Base-by-base conservation (phyloP, 1,284 basidiomycete genomes). In the Ceratorhiza oryzae-sativae region DNA sequence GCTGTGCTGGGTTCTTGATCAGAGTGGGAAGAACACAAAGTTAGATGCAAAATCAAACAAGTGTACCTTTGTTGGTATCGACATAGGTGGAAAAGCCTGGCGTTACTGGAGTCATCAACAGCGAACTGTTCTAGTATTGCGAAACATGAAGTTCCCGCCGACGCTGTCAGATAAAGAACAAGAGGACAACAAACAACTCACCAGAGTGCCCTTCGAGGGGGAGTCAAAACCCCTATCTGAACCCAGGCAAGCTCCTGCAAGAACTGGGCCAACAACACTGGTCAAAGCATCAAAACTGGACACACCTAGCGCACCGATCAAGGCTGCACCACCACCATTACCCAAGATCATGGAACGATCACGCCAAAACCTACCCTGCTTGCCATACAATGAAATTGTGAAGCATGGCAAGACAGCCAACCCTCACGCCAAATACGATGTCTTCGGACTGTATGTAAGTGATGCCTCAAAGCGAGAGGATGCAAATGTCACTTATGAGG, bases 1-100 rank as follows among this genome's bases (percentile, higher is more conserved):
- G 48, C 48, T 23, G 39, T 51, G 48, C 23, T 58, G 56, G 56
- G 56, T 58, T 9, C 56, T 58, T 2, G 12, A 58, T 27, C 34
- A 58, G 56, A 58, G 56, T 25, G 56, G 56, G 1, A 58, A 58
- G 1, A 58, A 58, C 34, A 23, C 32, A 27, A 58, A 58, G 41
- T 15, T 41, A 3, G 56, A 67, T 71, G 73, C 25, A 53, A 75
- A 23, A 68, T 41, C 36, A 3, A 39, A 0, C 6, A 30, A 12
- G 20, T 20, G 3, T 27, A 58, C 12, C 15, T 58, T 58, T 20
- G 25, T 58, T 30, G 56, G 56, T 3, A 20, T 58, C 0, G 56
- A 58, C 13, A 5, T 42, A 1, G 36, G 56, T 58, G 56, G 56
- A 20, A 36, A 42, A 13, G 32, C 56, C 8, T 58, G 56, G 56